phyloP scores from a whole-genome alignment of 148 eudicot genomes.

The Nepenthes gracilis region DNA sequence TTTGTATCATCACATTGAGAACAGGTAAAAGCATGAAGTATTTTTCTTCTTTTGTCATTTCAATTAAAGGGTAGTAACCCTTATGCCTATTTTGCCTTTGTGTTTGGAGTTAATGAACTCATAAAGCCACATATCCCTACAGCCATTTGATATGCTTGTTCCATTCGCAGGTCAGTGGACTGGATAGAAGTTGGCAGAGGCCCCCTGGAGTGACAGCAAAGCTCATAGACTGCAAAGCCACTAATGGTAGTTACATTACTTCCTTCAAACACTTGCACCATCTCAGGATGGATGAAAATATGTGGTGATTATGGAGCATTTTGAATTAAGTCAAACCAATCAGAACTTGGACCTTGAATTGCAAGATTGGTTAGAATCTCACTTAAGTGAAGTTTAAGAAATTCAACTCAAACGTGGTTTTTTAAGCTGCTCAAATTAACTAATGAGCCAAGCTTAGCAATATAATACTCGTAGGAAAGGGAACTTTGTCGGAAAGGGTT shows the following conservation, averaged over 20 bases:
- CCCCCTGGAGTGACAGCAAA: slow-evolving; percentile 83
- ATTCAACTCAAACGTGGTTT: not conserved
- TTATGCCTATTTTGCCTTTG: no score
- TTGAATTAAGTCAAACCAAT: not conserved
- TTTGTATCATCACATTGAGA: no score
- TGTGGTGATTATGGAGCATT: no score
- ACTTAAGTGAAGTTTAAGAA: not conserved
- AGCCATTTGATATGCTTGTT: not conserved
- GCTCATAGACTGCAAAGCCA: slow-evolving; percentile 60
- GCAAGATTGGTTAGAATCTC: not conserved
- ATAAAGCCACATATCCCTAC: no score
- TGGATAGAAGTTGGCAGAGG: slow-evolving; percentile 96
- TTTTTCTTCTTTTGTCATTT: no score
- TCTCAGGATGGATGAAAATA: not conserved
- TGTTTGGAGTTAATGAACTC: no score
- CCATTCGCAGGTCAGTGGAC: slow-evolving; percentile 57
- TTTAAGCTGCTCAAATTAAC: not conserved
- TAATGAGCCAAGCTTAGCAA: not conserved
- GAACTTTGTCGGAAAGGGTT: no score
- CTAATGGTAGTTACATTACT: slow-evolving; percentile 39
- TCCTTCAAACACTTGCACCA: not conserved
- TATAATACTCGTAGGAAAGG: not conserved
- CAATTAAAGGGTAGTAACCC: no score
- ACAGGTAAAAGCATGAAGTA: no score
- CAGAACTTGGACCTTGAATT: not conserved